Conservation (phyloP, 1,139 yeast species). For the Pneumocystis carinii region DNA sequence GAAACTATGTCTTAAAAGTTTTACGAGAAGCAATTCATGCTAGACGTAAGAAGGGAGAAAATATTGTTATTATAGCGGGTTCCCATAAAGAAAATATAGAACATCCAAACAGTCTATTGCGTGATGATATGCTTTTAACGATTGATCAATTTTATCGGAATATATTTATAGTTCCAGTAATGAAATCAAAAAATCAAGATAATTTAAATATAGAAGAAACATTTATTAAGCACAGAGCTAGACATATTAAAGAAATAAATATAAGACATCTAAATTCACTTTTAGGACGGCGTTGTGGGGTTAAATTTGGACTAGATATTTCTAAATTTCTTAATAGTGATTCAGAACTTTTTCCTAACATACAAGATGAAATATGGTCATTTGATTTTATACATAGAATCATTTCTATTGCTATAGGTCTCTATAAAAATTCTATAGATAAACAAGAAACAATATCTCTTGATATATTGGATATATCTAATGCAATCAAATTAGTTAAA, state of each 20-base stretch:
- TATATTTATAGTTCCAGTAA: background rate
- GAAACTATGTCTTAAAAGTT: background rate
- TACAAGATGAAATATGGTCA: background rate
- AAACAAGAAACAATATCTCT: background rate
- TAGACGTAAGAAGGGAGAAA: background rate
- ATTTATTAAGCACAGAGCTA: background rate
- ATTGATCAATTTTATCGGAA: background rate
- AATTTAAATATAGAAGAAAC: background rate
- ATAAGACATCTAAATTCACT: background rate
- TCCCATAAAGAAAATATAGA: background rate
- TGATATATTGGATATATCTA: background rate
- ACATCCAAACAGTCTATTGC: background rate
- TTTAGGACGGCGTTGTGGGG: background rate
- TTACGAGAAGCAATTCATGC: background rate
- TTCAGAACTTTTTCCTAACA: background rate
- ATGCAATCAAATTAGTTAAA: background rate
- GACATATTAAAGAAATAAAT: background rate
- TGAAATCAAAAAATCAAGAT: background rate
- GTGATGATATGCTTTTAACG: background rate
- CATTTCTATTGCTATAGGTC: background rate
- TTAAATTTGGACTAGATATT: background rate
- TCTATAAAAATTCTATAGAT: background rate
- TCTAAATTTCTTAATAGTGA: background rate
- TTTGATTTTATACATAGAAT: slow-evolving; percentile 1
- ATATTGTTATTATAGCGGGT: background rate